A percentile compares a stretch with the other conserved stretches of the same genome.
These are phyloP conservation scores for Cyberlindnera nakhonratchasimensis DNA, from an alignment of 805 yeast genomes.

Conservation along the genomic window DNA sequence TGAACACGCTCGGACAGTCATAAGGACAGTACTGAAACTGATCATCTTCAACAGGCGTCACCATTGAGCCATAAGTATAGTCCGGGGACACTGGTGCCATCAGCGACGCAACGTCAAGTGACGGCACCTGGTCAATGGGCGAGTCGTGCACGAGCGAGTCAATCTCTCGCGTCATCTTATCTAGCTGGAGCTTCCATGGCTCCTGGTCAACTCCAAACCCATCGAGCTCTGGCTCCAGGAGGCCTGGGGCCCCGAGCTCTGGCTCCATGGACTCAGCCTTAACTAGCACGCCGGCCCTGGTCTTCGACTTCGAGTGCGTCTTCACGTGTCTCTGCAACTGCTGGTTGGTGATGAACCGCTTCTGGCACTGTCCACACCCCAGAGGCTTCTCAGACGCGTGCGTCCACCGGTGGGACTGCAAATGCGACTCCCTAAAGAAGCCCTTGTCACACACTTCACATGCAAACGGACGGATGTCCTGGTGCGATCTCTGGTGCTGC, in stretches of 20 bases:
- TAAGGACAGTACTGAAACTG: conserved; percentile 5
- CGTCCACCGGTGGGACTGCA: conserved; percentile 70
- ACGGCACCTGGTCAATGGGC: conserved; percentile 8
- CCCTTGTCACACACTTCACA: conserved; percentile 60
- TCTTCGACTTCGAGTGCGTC: conserved; percentile 37
- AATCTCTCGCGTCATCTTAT: conserved; percentile 11
- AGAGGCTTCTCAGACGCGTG: conserved; percentile 56
- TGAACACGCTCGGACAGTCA: not conserved
- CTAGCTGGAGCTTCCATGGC: conserved; percentile 6
- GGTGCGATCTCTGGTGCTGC: conserved; percentile 70
- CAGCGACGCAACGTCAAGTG: conserved; percentile 4
- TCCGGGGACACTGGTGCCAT: not conserved
- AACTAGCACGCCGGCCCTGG: too few species aligned
- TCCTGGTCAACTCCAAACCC: not conserved
- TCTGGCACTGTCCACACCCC: conserved; percentile 53
- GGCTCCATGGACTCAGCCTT: too few species aligned
- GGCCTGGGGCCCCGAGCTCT: too few species aligned
- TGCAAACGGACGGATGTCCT: conserved; percentile 67
- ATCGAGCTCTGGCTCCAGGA: too few species aligned
- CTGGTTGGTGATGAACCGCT: conserved; percentile 57
- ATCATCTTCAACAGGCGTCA: not conserved
- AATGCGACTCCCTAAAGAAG: conserved; percentile 72
- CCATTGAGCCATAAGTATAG: not conserved
- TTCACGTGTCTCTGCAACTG: conserved; percentile 58
- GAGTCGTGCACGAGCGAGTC: conserved; percentile 10